Conservation (phyloP, 164 flowering plant species). For the Stephania yunnanensis region DNA sequence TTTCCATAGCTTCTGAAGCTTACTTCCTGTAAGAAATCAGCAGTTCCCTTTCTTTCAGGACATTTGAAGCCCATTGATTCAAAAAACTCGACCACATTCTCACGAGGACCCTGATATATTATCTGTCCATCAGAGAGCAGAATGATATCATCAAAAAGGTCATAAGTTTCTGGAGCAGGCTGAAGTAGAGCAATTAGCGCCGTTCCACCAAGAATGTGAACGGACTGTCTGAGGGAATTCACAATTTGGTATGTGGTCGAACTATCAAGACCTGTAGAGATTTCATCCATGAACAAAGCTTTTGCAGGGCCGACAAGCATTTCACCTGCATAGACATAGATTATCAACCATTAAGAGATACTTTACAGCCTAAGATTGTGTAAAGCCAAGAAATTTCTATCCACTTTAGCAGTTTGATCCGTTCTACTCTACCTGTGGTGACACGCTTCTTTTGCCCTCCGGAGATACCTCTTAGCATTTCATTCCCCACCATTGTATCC, state of each 20-base stretch:
- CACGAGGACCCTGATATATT: slow-evolving; percentile 56
- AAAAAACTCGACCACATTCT: slow-evolving; percentile 45
- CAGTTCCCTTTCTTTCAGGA: slow-evolving; percentile 50
- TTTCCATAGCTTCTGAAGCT: neutral
- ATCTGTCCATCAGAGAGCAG: slow-evolving; percentile 51
- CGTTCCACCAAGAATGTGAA: slow-evolving; percentile 39
- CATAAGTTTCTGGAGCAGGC: slow-evolving; percentile 55
- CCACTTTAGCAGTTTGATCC: neutral
- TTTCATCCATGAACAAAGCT: slow-evolving; percentile 61
- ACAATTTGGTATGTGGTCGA: slow-evolving; percentile 51
- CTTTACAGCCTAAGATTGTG: neutral
- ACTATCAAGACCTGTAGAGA: slow-evolving; percentile 54
- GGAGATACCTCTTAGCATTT: slow-evolving; percentile 13
- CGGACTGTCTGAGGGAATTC: slow-evolving; percentile 38
- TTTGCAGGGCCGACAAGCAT: slow-evolving; percentile 53
- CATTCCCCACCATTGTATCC: slow-evolving; percentile 11
- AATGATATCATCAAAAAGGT: slow-evolving; percentile 53
- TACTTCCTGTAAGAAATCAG: slow-evolving; percentile 62
- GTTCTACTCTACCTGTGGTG: slow-evolving; percentile 6
- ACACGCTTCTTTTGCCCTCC: slow-evolving; percentile 14
- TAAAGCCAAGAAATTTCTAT: neutral
- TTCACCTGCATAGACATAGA: slow-evolving; percentile 29
- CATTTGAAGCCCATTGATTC: slow-evolving; percentile 50
- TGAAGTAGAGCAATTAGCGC: slow-evolving; percentile 47
- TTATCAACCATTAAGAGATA: neutral